These are phyloP conservation scores for Elsinoe ampelina DNA, from an alignment of 2,329 filamentous ascomycete species.

Conservation along the genomic window DNA sequence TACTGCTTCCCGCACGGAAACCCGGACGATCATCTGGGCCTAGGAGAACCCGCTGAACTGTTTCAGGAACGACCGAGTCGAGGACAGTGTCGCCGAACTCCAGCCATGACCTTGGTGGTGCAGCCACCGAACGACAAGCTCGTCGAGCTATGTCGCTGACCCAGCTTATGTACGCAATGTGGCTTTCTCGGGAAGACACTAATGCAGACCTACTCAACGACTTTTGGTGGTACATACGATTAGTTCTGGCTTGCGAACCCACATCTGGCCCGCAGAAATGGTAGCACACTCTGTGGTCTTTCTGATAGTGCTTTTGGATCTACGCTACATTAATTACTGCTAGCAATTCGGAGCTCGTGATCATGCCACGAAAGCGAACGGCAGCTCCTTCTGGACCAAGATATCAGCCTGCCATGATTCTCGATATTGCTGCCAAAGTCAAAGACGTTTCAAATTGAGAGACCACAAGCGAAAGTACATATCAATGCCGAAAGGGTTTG, in stretches of 20 bases:
- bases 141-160: background rate
- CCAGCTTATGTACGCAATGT: background rate
- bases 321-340: background rate
- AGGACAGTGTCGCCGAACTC: background rate
- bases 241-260: background rate
- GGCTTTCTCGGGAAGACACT: background rate
- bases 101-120: background rate
- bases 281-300: background rate
- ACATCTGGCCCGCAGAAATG: background rate
- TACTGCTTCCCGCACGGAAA: background rate
- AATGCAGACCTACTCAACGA: background rate
- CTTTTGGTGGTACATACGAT: background rate
- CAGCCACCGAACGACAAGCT: background rate
- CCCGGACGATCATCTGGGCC: constrained; percentile 1
- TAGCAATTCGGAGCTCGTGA: background rate
- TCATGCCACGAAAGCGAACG: background rate
- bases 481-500: background rate
- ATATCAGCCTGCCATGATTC: background rate
- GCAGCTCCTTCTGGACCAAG: background rate
- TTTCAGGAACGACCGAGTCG: constrained; percentile 2
- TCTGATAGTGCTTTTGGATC: too few relatives aligned
- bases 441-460: background rate
- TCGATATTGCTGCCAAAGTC: background rate
- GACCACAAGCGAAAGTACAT: background rate
- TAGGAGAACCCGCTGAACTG: background rate